Conservation (phyloP, 805 yeast species). For the Lachancea meyersii region DNA sequence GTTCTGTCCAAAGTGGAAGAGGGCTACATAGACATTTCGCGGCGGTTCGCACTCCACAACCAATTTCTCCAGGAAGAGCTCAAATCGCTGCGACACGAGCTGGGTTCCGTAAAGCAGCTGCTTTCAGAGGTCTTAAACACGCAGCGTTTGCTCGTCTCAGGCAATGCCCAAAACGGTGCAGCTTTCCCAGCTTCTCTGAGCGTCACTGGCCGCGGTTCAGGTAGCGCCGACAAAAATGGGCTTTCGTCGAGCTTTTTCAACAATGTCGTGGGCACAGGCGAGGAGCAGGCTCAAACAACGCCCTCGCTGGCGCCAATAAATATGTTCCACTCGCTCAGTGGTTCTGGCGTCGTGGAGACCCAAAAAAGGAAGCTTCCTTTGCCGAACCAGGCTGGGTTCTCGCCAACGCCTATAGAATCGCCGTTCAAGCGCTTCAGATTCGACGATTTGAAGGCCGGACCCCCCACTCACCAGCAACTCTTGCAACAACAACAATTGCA, state of each 20-base stretch:
- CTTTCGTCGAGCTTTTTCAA: slow-evolving; percentile 18
- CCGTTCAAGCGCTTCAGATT: slow-evolving; percentile 10
- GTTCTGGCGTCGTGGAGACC: slow-evolving; percentile 7
- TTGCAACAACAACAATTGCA: slow-evolving; percentile 1
- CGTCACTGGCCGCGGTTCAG: slow-evolving; percentile 2
- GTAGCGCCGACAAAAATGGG: slow-evolving; percentile 23
- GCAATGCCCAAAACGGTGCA: not conserved
- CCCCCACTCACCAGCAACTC: not conserved
- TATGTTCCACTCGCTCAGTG: slow-evolving; percentile 13
- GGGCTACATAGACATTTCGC: slow-evolving; percentile 23
- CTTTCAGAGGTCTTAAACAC: slow-evolving; percentile 26
- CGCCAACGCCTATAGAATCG: slow-evolving; percentile 7
- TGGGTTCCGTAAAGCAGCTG: slow-evolving; percentile 22
- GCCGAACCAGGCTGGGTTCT: slow-evolving; percentile 8
- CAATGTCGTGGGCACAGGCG: slow-evolving; percentile 18
- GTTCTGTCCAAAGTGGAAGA: slow-evolving; percentile 9
- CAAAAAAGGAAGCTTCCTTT: slow-evolving; percentile 11
- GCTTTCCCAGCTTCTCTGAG: not conserved
- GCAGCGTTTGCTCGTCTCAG: slow-evolving; percentile 20
- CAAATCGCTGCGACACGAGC: slow-evolving; percentile 23
- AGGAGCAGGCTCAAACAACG: slow-evolving; percentile 14
- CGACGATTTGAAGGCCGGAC: slow-evolving; percentile 5
- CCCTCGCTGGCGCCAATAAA: slow-evolving; percentile 16
- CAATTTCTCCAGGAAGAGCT: slow-evolving; percentile 28
- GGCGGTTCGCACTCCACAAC: slow-evolving; percentile 28